Percentiles rank a stretch among this genome's conserved stretches.
These are phyloP conservation scores for Alternaria dauci DNA, from an alignment of 2,329 filamentous ascomycete species.

Conservation along the genomic window DNA sequence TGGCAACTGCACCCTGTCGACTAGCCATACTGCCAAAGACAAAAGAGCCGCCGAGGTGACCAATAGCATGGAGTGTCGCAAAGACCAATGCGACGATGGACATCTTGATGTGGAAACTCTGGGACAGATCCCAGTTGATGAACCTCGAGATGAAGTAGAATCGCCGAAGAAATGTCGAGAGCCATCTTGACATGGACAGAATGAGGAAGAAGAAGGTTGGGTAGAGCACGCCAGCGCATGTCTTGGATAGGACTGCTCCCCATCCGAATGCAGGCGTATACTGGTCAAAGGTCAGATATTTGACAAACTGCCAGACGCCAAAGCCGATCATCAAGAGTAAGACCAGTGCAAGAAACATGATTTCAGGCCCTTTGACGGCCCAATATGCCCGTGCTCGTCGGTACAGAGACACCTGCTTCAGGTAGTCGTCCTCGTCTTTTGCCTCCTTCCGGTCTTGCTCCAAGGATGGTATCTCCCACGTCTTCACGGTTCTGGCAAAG, in stretches of 20 bases:
- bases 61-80: conserved; percentile 63
- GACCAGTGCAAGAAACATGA: conserved; percentile 61
- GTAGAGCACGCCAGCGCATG: conserved; percentile 63
- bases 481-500: conserved; percentile 56
- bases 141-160: conserved; percentile 63
- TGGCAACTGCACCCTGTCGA: conserved; percentile 57
- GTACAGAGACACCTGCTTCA: conserved; percentile 57
- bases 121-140: conserved; percentile 66
- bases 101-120: conserved; percentile 65
- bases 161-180: conserved; percentile 62
- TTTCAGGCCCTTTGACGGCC: conserved; percentile 64
- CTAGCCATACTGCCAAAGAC: conserved; percentile 58
- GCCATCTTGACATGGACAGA: conserved; percentile 66
- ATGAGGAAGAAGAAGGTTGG: conserved; percentile 67
- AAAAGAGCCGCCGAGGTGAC: conserved; percentile 64
- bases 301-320: conserved; percentile 65
- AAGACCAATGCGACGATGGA: conserved; percentile 61
- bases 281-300: conserved; percentile 57
- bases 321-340: conserved; percentile 60
- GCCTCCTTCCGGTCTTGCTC: conserved; percentile 59
- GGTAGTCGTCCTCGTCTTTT: conserved; percentile 58
- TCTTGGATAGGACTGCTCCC: conserved; percentile 65
- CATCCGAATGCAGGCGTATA: conserved; percentile 64
- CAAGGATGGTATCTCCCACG: conserved; percentile 60
- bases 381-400: conserved; percentile 62